Percentiles rank a stretch among this genome's conserved stretches.
These are phyloP conservation scores for Cytospora chrysosperma DNA, from an alignment of 2,329 filamentous ascomycete species.

Conservation along the genomic window DNA sequence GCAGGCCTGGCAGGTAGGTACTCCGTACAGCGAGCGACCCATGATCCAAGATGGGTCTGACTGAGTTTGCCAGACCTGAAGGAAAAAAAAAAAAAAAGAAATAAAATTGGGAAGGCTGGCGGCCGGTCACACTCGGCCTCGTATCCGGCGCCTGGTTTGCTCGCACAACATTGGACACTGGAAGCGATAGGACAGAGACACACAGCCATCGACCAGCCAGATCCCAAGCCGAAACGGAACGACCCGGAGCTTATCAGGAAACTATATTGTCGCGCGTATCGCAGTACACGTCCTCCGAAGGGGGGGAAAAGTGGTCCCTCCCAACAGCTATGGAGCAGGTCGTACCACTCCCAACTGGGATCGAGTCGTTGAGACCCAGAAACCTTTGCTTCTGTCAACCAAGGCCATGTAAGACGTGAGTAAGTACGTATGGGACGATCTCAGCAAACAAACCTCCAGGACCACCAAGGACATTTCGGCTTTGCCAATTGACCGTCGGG, in stretches of 20 bases:
- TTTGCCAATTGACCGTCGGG: background rate
- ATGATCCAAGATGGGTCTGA: constrained; percentile 7
- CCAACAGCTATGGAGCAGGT: no score
- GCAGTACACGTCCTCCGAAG: background rate
- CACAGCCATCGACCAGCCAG: background rate
- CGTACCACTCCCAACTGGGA: background rate
- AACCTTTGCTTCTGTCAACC: background rate
- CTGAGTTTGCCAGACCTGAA: background rate
- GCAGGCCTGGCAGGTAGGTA: no score
- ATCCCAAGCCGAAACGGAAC: background rate
- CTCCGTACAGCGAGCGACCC: no score
- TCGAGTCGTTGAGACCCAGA: constrained; percentile 9
- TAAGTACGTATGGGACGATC: background rate
- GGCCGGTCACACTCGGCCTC: background rate
- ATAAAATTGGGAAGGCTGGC: background rate
- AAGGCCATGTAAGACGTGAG: background rate
- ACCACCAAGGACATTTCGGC: background rate
- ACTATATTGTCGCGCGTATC: background rate
- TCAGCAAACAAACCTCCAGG: background rate
- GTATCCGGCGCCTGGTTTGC: background rate
- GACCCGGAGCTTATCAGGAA: background rate
- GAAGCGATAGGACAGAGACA: background rate
- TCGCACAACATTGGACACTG: background rate
- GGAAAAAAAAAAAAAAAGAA: no score
- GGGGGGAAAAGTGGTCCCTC: constrained; percentile 13